These are phyloP conservation scores for Prunus salicina DNA, from an alignment of 306 rosid genomes.

Conservation along the genomic window DNA sequence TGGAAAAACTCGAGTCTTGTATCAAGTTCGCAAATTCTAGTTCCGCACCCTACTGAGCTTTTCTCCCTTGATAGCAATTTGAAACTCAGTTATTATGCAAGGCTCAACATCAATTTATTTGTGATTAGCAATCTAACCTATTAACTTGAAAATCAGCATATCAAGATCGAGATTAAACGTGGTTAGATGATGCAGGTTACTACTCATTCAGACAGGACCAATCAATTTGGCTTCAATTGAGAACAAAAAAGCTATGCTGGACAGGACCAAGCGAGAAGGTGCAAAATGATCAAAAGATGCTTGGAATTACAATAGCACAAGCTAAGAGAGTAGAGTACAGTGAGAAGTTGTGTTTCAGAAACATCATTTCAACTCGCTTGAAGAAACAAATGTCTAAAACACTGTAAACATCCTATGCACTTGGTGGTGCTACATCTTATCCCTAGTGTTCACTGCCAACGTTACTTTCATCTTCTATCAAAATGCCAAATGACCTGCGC, in stretches of 20 bases:
- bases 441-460: background rate
- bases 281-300: background rate
- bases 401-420: background rate
- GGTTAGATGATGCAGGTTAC: no score
- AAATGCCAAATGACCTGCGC: background rate
- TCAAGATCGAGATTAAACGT: no score
- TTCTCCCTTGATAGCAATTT: background rate
- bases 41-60: background rate
- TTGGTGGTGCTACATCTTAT: background rate
- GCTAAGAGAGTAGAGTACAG: background rate
- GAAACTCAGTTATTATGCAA: background rate
- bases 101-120: no score
- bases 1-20: background rate
- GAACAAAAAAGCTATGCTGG: no score
- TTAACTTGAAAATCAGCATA: no score
- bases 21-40: background rate
- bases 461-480: slow-evolving; percentile 13
- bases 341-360: background rate
- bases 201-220: no score
- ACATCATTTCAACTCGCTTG: background rate
- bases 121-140: no score
- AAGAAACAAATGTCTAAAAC: background rate
- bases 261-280: background rate
- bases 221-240: no score
- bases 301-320: background rate